A percentile compares a stretch with the other conserved stretches of the same genome.
Conservation (phyloP, 176 grass and related monocot species). For the Carex pumila region DNA sequence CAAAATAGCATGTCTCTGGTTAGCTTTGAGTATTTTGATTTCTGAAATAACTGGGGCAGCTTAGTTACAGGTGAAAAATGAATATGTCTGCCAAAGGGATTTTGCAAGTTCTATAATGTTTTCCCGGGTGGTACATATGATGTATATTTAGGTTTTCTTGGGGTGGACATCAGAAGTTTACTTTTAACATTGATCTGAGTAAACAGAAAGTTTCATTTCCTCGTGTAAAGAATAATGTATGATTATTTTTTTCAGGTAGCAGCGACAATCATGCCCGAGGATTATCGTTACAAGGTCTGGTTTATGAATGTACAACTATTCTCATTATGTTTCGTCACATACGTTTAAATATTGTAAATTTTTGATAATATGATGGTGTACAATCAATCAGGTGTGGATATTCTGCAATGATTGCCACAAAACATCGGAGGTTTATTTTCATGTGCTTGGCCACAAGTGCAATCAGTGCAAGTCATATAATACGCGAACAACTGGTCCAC, state of each 20-base stretch:
- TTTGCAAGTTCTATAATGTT: neutral
- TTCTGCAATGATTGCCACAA: slow-evolving; percentile 95
- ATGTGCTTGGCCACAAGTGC: slow-evolving; percentile 87
- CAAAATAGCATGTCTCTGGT: neutral
- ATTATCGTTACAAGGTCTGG: slow-evolving; percentile 83
- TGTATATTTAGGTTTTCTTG: neutral
- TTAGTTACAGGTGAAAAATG: neutral
- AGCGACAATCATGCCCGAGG: slow-evolving; percentile 78
- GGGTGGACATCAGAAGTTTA: neutral
- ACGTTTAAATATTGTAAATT: neutral
- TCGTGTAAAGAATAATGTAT: slow-evolving; percentile 24
- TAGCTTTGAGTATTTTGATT: neutral
- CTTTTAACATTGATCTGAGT: neutral
- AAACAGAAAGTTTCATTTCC: neutral
- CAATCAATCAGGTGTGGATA: slow-evolving; percentile 63
- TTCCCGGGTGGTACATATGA: neutral
- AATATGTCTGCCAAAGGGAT: neutral
- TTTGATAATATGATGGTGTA: slow-evolving; percentile 3
- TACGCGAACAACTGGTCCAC: slow-evolving; percentile 46
- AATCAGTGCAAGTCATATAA: slow-evolving; percentile 79
- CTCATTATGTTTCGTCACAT: neutral
- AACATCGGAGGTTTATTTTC: slow-evolving; percentile 78
- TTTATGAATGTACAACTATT: neutral
- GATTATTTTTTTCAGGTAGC: slow-evolving; percentile 43
- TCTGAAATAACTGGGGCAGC: neutral